phyloP scores from a whole-genome alignment of 2,329 filamentous ascomycete genomes.

The Ceratocystis diversiconidia region DNA sequence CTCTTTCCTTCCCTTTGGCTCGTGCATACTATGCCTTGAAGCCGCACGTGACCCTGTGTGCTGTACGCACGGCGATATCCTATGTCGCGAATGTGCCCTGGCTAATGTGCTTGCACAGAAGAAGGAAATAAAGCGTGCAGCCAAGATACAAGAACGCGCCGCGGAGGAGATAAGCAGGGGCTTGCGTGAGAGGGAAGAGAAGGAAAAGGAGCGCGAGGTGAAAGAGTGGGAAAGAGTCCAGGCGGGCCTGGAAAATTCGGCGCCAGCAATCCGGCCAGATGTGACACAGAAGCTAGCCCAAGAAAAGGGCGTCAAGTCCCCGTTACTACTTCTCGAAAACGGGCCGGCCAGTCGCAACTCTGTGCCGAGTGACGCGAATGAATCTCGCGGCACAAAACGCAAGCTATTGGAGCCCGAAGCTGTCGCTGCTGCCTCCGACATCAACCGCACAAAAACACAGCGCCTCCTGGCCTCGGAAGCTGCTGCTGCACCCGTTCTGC shows the following conservation, averaged over 20 bases:
- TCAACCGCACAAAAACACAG: conserved; percentile 54
- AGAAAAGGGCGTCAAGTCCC: neutral
- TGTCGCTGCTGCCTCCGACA: conserved; percentile 49
- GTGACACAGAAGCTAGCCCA: conserved; percentile 22
- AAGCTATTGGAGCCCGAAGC: conserved; percentile 65
- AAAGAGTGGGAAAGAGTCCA: conserved; percentile 75
- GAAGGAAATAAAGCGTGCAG: conserved; percentile 74
- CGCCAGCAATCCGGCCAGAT: neutral
- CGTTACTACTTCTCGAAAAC: conserved; percentile 1
- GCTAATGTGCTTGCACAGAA: conserved; percentile 82
- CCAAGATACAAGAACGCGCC: conserved; percentile 41
- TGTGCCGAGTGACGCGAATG: neutral
- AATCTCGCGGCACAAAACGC: conserved; percentile 38
- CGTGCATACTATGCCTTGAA: conserved; percentile 75
- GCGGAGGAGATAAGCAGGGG: conserved; percentile 31
- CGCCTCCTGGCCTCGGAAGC: conserved; percentile 58
- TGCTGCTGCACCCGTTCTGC: conserved; percentile 52
- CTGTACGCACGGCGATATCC: conserved; percentile 74
- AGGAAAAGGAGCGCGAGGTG: conserved; percentile 46
- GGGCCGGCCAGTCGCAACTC: neutral
- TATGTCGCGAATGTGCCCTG: conserved; percentile 89
- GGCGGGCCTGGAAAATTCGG: conserved; percentile 43
- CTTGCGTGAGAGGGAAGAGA: conserved; percentile 37
- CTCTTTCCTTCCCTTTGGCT: conserved; percentile 81
- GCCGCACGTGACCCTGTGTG: conserved; percentile 69